Evolutionary conservation across 768 basidiomycete genomes (phyloP).

Genomic region (Cystobasidium onofrii): DNA sequence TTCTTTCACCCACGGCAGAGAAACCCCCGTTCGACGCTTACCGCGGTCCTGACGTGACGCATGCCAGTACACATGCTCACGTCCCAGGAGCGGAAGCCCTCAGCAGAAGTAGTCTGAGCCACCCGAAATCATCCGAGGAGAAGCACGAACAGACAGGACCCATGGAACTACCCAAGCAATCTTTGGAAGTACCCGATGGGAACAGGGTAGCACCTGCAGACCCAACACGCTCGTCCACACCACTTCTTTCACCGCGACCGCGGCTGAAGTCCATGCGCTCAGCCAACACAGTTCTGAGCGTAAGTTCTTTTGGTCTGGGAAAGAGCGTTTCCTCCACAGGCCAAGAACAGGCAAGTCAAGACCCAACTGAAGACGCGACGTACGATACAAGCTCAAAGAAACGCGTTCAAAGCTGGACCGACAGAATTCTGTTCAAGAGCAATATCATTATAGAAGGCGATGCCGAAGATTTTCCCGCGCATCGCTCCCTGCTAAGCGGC

Average conservation of each 20-base stretch:
- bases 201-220: not conserved
- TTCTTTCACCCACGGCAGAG: not conserved
- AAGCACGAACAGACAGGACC: not conserved
- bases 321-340: not conserved
- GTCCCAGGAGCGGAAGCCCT: no score
- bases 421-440: conserved; percentile 40
- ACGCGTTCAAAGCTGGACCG: conserved; percentile 41
- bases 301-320: not conserved
- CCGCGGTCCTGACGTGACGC: not conserved
- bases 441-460: conserved; percentile 25
- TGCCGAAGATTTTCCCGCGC: not conserved
- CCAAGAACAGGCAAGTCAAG: not conserved
- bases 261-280: conserved; percentile 11
- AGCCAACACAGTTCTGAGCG: not conserved
- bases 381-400: conserved; percentile 41
- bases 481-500: conserved; percentile 19
- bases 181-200: not conserved
- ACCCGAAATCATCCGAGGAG: no score
- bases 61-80: not conserved
- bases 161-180: not conserved
- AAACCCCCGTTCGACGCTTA: not conserved
- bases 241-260: conserved; percentile 12
- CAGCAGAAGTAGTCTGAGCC: no score
- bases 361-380: conserved; percentile 18
- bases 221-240: not conserved